Percentiles rank a stretch among this genome's conserved stretches.
Conservation (phyloP, 352 stramenopile species). For the Pythium periplocum region DNA sequence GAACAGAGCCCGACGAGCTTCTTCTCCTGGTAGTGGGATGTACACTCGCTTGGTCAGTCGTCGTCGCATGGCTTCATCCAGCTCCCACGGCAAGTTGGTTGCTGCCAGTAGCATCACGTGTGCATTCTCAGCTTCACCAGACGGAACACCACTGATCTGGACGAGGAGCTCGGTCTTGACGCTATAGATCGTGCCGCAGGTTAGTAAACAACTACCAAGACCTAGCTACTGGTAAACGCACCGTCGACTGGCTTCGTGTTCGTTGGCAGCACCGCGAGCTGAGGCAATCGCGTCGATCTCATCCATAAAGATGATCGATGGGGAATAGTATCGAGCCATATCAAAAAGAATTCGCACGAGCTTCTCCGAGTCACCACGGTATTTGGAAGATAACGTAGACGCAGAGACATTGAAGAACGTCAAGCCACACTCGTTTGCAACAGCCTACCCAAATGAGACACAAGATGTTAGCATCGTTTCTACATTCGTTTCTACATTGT, state of each 20-base stretch:
- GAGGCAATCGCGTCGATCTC: slow-evolving; percentile 95
- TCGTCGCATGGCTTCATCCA: slow-evolving; percentile 94
- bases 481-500: too few species aligned
- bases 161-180: slow-evolving; percentile 98
- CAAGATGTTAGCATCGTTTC: too few species aligned
- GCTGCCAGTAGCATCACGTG: slow-evolving; percentile 92
- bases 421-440: slow-evolving; percentile 94
- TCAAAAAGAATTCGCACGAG: slow-evolving; percentile 97
- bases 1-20: slow-evolving; percentile 27
- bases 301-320: slow-evolving; percentile 98
- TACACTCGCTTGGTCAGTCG: slow-evolving; percentile 96
- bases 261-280: slow-evolving; percentile 59
- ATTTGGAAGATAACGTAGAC: slow-evolving; percentile 91
- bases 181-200: slow-evolving; percentile 15
- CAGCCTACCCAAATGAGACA: slow-evolving; percentile 27
- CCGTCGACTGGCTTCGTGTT: slow-evolving; percentile 82
- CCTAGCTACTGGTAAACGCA: slow-evolving; percentile 9
- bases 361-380: slow-evolving; percentile 93
- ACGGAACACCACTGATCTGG: slow-evolving; percentile 95
- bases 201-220: too few species aligned
- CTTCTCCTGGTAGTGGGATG: slow-evolving; percentile 45
- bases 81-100: slow-evolving; percentile 96
- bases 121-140: slow-evolving; percentile 36
- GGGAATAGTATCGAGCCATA: slow-evolving; percentile 96
- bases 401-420: slow-evolving; percentile 98